A percentile compares a stretch with the other conserved stretches of the same genome.
These are phyloP conservation scores for Vaccinium myrtillus DNA, from an alignment of 148 eudicot species.

Conservation along the genomic window DNA sequence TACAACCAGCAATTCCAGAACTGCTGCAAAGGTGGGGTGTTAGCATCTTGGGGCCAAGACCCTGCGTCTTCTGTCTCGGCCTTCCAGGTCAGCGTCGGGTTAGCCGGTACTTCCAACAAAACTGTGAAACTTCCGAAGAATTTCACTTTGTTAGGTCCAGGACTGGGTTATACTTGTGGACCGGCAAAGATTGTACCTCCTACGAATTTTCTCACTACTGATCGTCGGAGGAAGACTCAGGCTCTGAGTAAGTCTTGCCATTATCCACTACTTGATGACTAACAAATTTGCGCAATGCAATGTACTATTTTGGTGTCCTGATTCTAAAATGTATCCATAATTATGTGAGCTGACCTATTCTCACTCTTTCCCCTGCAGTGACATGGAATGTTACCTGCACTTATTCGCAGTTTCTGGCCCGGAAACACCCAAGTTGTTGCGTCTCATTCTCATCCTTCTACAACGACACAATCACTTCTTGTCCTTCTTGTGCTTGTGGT, in stretches of 20 bases:
- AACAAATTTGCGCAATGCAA: background rate
- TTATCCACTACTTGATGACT: background rate
- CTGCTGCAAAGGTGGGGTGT: constrained; percentile 83
- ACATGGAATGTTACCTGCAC: constrained; percentile 98
- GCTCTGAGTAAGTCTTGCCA: constrained; percentile 53
- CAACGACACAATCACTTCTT: constrained; percentile 78
- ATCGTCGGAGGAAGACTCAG: constrained; percentile 75
- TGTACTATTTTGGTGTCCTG: background rate
- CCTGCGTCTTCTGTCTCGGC: constrained; percentile 53
- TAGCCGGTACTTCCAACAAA: constrained; percentile 73
- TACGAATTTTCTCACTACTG: constrained; percentile 54
- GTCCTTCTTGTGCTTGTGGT: constrained; percentile 89
- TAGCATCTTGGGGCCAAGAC: constrained; percentile 81
- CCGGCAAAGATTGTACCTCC: constrained; percentile 90
- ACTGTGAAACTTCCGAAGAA: constrained; percentile 77
- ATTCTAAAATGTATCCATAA: background rate
- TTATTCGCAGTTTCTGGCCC: constrained; percentile 80
- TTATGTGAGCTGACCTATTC: background rate
- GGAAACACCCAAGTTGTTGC: constrained; percentile 77
- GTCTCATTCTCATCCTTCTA: constrained; percentile 88
- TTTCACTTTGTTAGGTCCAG: constrained; percentile 85
- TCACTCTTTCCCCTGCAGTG: constrained; percentile 48
- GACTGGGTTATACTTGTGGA: constrained; percentile 92
- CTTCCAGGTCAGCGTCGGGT: constrained; percentile 81
- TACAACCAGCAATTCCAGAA: constrained; percentile 77